Evolutionary conservation across 441 rosid species (phyloP).

Genomic region (Biscutella laevigata): DNA sequence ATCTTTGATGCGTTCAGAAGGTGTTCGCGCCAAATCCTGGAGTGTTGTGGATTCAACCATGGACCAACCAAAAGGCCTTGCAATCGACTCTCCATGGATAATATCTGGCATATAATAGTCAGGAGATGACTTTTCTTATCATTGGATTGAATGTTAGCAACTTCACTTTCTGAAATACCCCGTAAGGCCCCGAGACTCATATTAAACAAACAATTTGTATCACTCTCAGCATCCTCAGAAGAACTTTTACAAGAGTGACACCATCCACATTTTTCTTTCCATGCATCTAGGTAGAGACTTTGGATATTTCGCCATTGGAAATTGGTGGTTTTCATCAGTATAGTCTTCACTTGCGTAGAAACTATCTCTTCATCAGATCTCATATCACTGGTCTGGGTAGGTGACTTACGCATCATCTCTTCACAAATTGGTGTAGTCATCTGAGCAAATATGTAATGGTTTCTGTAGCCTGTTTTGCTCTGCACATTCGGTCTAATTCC

Average conservation of each 20-base stretch:
- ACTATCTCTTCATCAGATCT: slow-evolving; percentile 61
- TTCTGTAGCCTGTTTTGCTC: slow-evolving; percentile 42
- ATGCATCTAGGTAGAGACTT: slow-evolving; percentile 30
- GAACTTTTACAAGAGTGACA: slow-evolving; percentile 69
- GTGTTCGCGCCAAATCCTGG: slow-evolving; percentile 54
- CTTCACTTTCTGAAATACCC: slow-evolving; percentile 38
- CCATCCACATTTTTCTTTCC: slow-evolving; percentile 94
- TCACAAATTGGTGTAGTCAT: slow-evolving; percentile 56
- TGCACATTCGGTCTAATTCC: slow-evolving; percentile 26
- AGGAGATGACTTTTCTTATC: slow-evolving; percentile 44
- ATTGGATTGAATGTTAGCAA: slow-evolving; percentile 31
- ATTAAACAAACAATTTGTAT: slow-evolving; percentile 63
- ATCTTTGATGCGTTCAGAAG: slow-evolving; percentile 47
- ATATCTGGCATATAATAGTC: slow-evolving; percentile 43
- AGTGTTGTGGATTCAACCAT: slow-evolving; percentile 67
- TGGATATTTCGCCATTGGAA: slow-evolving; percentile 55
- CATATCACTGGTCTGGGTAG: slow-evolving; percentile 30
- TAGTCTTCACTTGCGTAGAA: slow-evolving; percentile 60
- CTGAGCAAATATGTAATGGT: slow-evolving; percentile 68
- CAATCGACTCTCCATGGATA: slow-evolving; percentile 63
- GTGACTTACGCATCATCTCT: slow-evolving; percentile 48
- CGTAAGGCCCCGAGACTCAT: slow-evolving; percentile 36
- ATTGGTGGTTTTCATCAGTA: slow-evolving; percentile 50
- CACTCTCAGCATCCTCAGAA: slow-evolving; percentile 49
- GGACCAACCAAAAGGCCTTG: slow-evolving; percentile 86